phyloP scores from a whole-genome alignment of 768 basidiomycete species.

The Strobilomyces confusus region DNA sequence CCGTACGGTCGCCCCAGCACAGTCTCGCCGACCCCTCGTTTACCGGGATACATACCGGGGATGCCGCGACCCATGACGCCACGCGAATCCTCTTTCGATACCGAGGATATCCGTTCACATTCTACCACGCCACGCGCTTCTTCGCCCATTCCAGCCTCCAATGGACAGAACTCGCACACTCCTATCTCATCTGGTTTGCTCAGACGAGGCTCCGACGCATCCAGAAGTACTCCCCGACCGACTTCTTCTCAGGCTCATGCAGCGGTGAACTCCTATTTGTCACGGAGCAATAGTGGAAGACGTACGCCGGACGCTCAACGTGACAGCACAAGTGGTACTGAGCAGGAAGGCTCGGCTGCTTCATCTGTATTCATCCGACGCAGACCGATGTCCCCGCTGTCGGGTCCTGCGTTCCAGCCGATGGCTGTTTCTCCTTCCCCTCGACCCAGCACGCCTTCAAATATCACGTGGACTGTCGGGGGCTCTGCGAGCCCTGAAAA shows the following conservation, averaged over 20 bases:
- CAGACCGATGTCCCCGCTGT: conserved; percentile 70
- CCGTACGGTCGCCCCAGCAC: conserved; percentile 50
- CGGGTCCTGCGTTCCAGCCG: conserved; percentile 56
- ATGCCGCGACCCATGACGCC: conserved; percentile 92
- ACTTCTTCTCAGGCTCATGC: conserved; percentile 43
- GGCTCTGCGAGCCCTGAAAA: conserved; percentile 32
- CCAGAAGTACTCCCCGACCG: conserved; percentile 45
- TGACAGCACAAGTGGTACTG: conserved; percentile 33
- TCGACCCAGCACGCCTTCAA: conserved; percentile 62
- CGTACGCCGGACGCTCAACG: conserved; percentile 55
- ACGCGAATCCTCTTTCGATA: conserved; percentile 59
- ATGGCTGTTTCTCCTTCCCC: conserved; percentile 52
- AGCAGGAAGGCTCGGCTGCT: conserved; percentile 42
- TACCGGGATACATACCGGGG: conserved; percentile 85
- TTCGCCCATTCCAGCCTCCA: conserved; percentile 47
- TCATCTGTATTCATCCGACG: conserved; percentile 55
- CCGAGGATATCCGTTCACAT: conserved; percentile 70
- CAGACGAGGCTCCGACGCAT: conserved; percentile 56
- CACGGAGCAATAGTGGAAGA: conserved; percentile 58
- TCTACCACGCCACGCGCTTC: conserved; percentile 74
- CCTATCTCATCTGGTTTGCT: conserved; percentile 36
- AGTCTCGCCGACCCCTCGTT: conserved; percentile 46
- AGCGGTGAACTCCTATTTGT: conserved; percentile 45
- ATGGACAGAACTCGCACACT: conserved; percentile 35
- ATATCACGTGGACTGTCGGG: conserved; percentile 63